Evolutionary conservation across 768 basidiomycete genomes (phyloP).

Genomic region (Lentinula raphanica): DNA sequence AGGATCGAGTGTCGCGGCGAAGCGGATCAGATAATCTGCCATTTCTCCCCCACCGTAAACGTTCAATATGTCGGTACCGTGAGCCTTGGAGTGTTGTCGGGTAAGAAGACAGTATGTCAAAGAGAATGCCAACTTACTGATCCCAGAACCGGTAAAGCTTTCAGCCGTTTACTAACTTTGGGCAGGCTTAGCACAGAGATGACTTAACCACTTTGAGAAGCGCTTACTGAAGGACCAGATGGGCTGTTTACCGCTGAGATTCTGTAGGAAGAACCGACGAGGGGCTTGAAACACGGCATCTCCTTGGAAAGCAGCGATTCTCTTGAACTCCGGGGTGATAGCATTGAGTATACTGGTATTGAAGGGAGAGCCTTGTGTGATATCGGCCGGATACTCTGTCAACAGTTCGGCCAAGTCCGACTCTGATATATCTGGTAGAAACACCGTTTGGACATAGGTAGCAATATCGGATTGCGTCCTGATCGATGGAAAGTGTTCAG

Average conservation of each 20-base stretch:
- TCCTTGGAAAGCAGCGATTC: conserved; percentile 30
- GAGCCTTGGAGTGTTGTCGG: conserved; percentile 13
- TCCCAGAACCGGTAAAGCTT: conserved; percentile 21
- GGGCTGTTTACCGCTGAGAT: conserved; percentile 24
- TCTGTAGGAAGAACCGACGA: conserved; percentile 28
- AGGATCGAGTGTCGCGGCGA: conserved; percentile 8
- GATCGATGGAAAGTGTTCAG: neutral
- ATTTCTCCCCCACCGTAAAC: conserved; percentile 20
- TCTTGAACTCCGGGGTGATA: conserved; percentile 29
- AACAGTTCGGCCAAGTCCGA: conserved; percentile 8
- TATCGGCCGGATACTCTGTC: conserved; percentile 19
- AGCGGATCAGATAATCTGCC: conserved; percentile 25
- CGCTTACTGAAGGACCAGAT: conserved; percentile 36
- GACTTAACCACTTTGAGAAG: neutral
- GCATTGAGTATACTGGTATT: conserved; percentile 26
- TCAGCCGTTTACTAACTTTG: conserved; percentile 24
- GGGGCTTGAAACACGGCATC: conserved; percentile 33
- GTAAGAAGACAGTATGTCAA: no score
- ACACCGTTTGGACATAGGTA: conserved; percentile 15
- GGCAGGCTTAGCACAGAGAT: neutral
- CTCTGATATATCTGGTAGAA: conserved; percentile 8
- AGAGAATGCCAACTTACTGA: conserved; percentile 15
- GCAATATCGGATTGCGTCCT: conserved; percentile 16
- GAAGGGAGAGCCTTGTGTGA: conserved; percentile 31
- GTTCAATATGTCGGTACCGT: conserved; percentile 20